Evolutionary conservation across 2,329 filamentous ascomycete genomes (phyloP).

Genomic region (Polychaeton citri): DNA sequence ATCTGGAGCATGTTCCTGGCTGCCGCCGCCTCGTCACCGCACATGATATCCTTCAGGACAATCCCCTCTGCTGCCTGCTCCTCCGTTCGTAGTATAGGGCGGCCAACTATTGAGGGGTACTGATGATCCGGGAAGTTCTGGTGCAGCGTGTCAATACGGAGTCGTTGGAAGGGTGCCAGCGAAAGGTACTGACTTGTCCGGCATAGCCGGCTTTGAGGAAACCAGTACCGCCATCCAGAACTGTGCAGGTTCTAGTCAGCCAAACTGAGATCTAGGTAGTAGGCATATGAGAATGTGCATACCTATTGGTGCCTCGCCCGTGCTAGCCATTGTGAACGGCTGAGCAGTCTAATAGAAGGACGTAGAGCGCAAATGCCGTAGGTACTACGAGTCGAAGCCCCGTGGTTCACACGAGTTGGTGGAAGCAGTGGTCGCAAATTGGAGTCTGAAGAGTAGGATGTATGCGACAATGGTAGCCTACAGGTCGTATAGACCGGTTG

Average conservation of each 20-base stretch:
- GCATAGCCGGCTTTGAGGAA: slow-evolving; percentile 99
- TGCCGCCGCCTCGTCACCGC: slow-evolving; percentile 91
- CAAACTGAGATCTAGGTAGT: slow-evolving; percentile 5
- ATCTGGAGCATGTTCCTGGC: slow-evolving; percentile 97
- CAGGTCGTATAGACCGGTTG: too few relatives aligned
- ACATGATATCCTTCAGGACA: slow-evolving; percentile 96
- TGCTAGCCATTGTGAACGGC: slow-evolving; percentile 12
- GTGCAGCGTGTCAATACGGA: slow-evolving; percentile 1
- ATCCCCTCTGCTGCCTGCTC: slow-evolving; percentile 54
- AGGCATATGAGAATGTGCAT: slow-evolving; percentile 8
- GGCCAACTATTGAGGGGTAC: slow-evolving; percentile 94
- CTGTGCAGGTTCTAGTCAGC: slow-evolving; percentile 34
- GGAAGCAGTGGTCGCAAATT: too few relatives aligned
- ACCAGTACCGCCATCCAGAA: slow-evolving; percentile 98
- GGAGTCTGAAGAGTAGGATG: too few relatives aligned
- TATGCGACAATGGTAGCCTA: too few relatives aligned
- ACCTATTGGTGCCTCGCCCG: slow-evolving; percentile 39
- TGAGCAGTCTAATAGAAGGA: neutral
- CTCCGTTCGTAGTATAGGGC: slow-evolving; percentile 92
- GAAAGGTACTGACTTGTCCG: slow-evolving; percentile 49
- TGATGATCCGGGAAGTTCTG: slow-evolving; percentile 98
- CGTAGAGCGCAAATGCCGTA: too few relatives aligned
- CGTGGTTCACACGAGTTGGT: too few relatives aligned
- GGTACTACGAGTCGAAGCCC: too few relatives aligned
- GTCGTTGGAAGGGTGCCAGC: neutral